These are phyloP conservation scores for Exophiala aquamarina DNA, from an alignment of 2,329 filamentous ascomycete genomes.

Conservation along the genomic window DNA sequence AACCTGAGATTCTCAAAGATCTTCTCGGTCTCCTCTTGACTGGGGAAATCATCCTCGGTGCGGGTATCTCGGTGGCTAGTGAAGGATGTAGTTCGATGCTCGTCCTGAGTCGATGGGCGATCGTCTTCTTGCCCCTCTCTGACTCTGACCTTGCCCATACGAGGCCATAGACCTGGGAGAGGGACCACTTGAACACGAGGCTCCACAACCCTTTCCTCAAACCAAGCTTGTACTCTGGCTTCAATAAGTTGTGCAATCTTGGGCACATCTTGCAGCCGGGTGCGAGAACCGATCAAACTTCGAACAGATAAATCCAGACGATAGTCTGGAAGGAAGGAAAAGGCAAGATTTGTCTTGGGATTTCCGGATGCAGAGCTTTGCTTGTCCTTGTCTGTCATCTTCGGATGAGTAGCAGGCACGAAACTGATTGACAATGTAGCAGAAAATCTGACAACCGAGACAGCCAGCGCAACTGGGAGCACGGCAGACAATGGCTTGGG, in stretches of 20 bases:
- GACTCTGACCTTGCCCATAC: constrained; percentile 52
- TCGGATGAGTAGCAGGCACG: constrained; percentile 62
- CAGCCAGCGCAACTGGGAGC: constrained; percentile 84
- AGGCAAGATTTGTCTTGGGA: constrained; percentile 81
- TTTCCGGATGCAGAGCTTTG: constrained; percentile 47
- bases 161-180: constrained; percentile 61
- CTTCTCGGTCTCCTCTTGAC: constrained; percentile 27
- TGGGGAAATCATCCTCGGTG: constrained; percentile 28
- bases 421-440: constrained; percentile 93
- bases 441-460: constrained; percentile 90
- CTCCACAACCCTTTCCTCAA: constrained; percentile 66
- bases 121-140: constrained; percentile 38
- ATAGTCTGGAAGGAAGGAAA: constrained; percentile 75
- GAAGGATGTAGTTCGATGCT: constrained; percentile 16
- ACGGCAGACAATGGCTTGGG: constrained; percentile 86
- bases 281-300: constrained; percentile 63
- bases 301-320: constrained; percentile 65
- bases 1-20: constrained; percentile 23
- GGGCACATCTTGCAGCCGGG: constrained; percentile 63
- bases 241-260: constrained; percentile 68
- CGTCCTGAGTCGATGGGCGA: constrained; percentile 23
- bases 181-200: constrained; percentile 66
- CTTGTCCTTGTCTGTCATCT: constrained; percentile 17
- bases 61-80: constrained; percentile 12
- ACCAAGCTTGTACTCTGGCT: constrained; percentile 64